These are phyloP conservation scores for Alternaria alternata DNA, from an alignment of 2,329 filamentous ascomycete genomes.

Conservation along the genomic window DNA sequence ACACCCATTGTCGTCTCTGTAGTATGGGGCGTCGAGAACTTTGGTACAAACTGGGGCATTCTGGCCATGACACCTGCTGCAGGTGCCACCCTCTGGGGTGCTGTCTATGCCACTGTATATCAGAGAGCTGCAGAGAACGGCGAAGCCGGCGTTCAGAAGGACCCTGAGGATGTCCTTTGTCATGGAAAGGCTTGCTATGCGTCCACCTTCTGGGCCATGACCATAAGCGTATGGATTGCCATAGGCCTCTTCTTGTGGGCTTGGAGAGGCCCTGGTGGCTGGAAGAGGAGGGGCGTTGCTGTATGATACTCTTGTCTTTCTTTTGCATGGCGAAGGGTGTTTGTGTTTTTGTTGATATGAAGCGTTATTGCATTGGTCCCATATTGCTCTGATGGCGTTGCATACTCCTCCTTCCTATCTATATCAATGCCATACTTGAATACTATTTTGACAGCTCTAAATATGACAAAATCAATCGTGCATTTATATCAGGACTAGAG, in stretches of 20 bases:
- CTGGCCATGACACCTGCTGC: constrained; percentile 89
- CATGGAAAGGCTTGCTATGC: constrained; percentile 85
- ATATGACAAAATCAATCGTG: background rate
- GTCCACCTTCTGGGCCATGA: constrained; percentile 85
- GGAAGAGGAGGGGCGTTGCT: constrained; percentile 78
- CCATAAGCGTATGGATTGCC: constrained; percentile 80
- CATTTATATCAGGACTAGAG: background rate
- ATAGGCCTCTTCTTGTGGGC: constrained; percentile 75
- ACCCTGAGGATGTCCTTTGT: constrained; percentile 68
- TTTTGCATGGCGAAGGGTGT: constrained; percentile 16
- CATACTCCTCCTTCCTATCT: background rate
- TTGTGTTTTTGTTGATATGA: background rate
- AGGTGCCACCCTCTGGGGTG: constrained; percentile 87
- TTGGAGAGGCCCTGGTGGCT: constrained; percentile 80
- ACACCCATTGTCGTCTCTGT: constrained; percentile 94
- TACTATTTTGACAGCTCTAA: background rate
- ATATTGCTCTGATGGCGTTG: constrained; percentile 1
- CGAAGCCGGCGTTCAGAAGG: constrained; percentile 41
- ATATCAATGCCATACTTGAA: background rate
- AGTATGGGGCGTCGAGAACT: constrained; percentile 98
- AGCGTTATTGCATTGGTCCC: constrained; percentile 7
- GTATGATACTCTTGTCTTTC: constrained; percentile 51
- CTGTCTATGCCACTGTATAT: constrained; percentile 86
- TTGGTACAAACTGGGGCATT: constrained; percentile 97
- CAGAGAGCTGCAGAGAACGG: constrained; percentile 67